Base-by-base conservation (phyloP, 768 basidiomycete species). In the Boletus sp. region DNA sequence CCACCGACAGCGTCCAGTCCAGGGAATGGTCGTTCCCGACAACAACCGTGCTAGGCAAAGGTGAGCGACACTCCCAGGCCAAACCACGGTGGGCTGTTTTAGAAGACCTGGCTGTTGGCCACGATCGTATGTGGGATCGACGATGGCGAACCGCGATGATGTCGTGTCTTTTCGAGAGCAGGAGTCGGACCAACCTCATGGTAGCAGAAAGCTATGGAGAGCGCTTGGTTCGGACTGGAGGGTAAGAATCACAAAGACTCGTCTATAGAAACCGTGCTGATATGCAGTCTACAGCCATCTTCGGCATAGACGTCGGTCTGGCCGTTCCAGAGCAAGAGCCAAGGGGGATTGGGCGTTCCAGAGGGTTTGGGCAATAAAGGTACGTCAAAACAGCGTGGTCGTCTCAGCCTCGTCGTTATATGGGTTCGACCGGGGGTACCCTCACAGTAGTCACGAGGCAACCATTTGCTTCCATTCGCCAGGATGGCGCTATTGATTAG, bases 341-440 rank as follows among this genome's bases (percentile, higher is more conserved):
- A 28, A 2, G 33, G 3, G n/a, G 44, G 20, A 18, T 4, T 2
- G 15, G 18, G 47, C 3, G 7, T 28, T 28, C 24, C 1, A 18
- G 14, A 2, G 24, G 1, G 14, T 7, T 29, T 35, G 11, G 33
- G 12, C 15, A 24, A 28, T 1, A 12, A 20, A 15, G 28, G 30
- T 3, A 33, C 14, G 44, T 37, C 33, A 8, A 51, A 37, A 28
- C 18, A 8, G 37, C 7, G 11, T n/a, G 28, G 32, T 28, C 20
- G 12, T 3, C 12, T 17, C 28, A 7, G 14, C 7, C 17, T 6
- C 18, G 1, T 36, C 10, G n/a, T 36, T 64, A 46, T 52, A 55
- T 61, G 39, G 8, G 35, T 39, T 33, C n/a, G 15, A 52, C 45
- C 6, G 20, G n/a, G 24, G 12, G 63, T 64, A 64, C 63, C 63